Base-by-base conservation (phyloP, 164 flowering plant species). In the Vitis rotundifolia region DNA sequence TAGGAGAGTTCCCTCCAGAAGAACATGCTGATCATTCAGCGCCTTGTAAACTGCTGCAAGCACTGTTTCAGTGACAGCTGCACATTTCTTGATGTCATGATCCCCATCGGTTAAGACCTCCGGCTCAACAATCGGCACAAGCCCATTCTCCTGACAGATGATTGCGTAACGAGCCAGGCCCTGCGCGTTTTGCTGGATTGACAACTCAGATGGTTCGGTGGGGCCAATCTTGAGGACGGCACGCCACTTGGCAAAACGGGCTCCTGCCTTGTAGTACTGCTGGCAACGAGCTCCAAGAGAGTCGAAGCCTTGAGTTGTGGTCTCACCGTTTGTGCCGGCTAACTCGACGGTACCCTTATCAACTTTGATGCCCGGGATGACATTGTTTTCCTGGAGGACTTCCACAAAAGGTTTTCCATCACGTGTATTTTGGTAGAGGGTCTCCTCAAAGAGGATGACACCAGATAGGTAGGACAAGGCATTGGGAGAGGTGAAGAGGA, bases 111-210 rank as follows among this genome's bases (percentile, higher is more conserved):
- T 89, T 1, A 89, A 73, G 6, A 91, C 63, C 82, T 91, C 97
- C 0, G 97, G 97, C 79, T 91, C 97, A 2, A 91, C 97, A 52
- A 91, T 89, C 0, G 97, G 97, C 26, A 91, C 97, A 12, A 91
- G 80, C 14, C 97, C 94, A 53, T 88, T 89, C 78, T 91, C 94
- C 79, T 91, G 97, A 62, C 97, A 91, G 9, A 91, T 89, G 49
- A 89, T 87, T 3, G 94, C 97, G 14, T 89, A 91, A 15, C 97
- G 88, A 11, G 94, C 97, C 72, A 91, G 69, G 13, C 93, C 97
- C 79, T 88, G 89, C 0, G 94, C 97, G 44, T 89, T 91, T 74
- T 91, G 90, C 73, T 89, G 87, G 55, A 91, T 80, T 0, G 94
- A 66, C 72, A 88, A 60, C 66, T 89, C 90, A 0, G 93, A 87